Percentiles rank a stretch among this genome's conserved stretches.
Evolutionary conservation across 768 basidiomycete species (phyloP).

Genomic region (Botryobasidium botryosum): DNA sequence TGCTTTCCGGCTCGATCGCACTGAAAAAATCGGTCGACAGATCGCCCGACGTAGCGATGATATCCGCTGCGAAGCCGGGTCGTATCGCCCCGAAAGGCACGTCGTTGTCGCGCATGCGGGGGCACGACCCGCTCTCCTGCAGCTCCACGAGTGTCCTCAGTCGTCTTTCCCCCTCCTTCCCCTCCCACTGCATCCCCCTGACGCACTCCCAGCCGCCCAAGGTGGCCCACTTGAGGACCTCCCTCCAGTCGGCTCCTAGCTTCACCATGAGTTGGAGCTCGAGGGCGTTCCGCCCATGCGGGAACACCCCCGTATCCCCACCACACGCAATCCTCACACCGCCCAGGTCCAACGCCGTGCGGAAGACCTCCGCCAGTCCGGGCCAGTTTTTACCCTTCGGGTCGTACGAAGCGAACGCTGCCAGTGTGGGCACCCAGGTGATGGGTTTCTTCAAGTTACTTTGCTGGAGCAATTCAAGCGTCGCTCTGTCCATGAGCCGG

Average conservation of each 20-base stretch:
- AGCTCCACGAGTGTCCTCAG: too few species aligned
- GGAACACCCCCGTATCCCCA: conserved; percentile 47
- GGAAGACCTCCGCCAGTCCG: too few species aligned
- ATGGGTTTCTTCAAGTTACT: too few species aligned
- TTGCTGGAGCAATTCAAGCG: too few species aligned
- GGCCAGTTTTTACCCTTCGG: neutral
- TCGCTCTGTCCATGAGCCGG: conserved; percentile 18
- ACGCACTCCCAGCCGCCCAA: conserved; percentile 42
- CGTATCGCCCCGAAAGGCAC: conserved; percentile 38
- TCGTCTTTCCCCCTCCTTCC: too few species aligned
- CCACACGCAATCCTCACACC: conserved; percentile 42
- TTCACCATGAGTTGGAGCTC: conserved; percentile 45
- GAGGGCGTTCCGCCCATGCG: conserved; percentile 41
- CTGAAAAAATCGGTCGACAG: conserved; percentile 25
- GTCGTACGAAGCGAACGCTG: neutral
- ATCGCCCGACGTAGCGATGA: conserved; percentile 25
- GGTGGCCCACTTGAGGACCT: conserved; percentile 40
- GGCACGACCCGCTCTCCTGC: too few species aligned
- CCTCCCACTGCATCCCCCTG: conserved; percentile 26
- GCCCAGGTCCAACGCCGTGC: neutral
- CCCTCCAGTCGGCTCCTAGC: conserved; percentile 35
- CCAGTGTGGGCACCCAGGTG: too few species aligned
- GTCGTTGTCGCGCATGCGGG: conserved; percentile 35
- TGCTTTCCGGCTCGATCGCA: conserved; percentile 30
- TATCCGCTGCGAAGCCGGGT: conserved; percentile 39